Conservation (phyloP, 2,329 filamentous ascomycete species). For the Fusarium tanahbumbuense region DNA sequence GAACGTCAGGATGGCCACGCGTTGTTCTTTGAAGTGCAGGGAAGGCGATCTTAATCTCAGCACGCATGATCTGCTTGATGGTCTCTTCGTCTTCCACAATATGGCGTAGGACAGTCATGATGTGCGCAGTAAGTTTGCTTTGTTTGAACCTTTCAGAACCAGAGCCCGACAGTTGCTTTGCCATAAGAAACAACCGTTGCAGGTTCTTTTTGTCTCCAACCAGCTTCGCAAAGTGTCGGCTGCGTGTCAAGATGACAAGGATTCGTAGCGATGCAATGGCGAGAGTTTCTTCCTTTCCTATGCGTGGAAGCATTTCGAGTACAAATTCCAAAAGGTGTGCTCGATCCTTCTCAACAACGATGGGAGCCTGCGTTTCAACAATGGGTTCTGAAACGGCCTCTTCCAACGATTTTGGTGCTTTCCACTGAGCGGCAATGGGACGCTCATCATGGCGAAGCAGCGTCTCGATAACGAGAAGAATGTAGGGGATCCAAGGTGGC, state of each 20-base stretch:
- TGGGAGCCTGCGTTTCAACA: slow-evolving; percentile 70
- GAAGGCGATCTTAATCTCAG: slow-evolving; percentile 85
- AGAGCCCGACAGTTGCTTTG: slow-evolving; percentile 86
- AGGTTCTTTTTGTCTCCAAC: slow-evolving; percentile 91
- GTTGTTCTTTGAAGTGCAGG: slow-evolving; percentile 63
- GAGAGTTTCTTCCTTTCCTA: slow-evolving; percentile 87
- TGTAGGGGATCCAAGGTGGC: slow-evolving; percentile 92
- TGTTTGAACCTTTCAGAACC: slow-evolving; percentile 78
- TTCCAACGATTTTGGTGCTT: slow-evolving; percentile 62
- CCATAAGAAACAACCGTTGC: slow-evolving; percentile 91
- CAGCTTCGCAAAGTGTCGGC: slow-evolving; percentile 76
- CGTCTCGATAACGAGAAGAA: slow-evolving; percentile 89
- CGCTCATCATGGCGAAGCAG: slow-evolving; percentile 90
- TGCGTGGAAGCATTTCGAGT: slow-evolving; percentile 84
- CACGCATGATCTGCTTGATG: slow-evolving; percentile 89
- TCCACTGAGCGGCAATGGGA: slow-evolving; percentile 80
- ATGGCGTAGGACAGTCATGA: slow-evolving; percentile 90
- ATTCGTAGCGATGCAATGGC: slow-evolving; percentile 86
- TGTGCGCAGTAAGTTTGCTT: slow-evolving; percentile 65
- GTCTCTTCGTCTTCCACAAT: slow-evolving; percentile 94
- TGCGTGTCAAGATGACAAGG: slow-evolving; percentile 87
- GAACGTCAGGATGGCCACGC: slow-evolving; percentile 73
- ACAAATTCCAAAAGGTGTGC: slow-evolving; percentile 78
- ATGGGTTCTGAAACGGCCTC: slow-evolving; percentile 64
- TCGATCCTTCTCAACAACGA: slow-evolving; percentile 70